These are phyloP conservation scores for Diaporthe australafricana DNA, from an alignment of 2,329 filamentous ascomycete species.

Conservation along the genomic window DNA sequence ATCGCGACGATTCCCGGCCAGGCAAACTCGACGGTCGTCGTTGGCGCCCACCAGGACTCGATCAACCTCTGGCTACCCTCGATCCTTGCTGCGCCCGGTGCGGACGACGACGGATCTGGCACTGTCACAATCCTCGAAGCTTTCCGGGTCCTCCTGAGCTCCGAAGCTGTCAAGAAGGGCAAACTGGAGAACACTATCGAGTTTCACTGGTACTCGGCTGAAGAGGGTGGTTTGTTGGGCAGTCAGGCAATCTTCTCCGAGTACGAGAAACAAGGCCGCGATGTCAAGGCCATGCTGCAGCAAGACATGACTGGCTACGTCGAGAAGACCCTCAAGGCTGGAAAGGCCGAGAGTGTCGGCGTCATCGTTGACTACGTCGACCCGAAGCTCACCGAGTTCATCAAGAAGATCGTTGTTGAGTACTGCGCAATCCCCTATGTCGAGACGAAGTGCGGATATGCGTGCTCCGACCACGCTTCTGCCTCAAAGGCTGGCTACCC, in stretches of 20 bases:
- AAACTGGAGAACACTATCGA: constrained; percentile 79
- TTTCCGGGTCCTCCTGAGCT: constrained; percentile 76
- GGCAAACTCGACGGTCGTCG: constrained; percentile 74
- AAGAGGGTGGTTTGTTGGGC: constrained; percentile 81
- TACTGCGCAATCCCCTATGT: constrained; percentile 69
- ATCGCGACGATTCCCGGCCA: constrained; percentile 85
- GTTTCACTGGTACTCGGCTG: constrained; percentile 68
- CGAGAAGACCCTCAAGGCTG: constrained; percentile 39
- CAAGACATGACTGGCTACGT: constrained; percentile 58
- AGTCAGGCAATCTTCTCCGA: constrained; percentile 65
- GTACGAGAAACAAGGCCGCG: constrained; percentile 47
- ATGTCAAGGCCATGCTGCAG: constrained; percentile 56
- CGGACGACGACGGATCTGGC: constrained; percentile 81
- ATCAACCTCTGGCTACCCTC: constrained; percentile 81
- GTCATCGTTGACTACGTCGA: constrained; percentile 56
- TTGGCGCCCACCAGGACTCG: constrained; percentile 84
- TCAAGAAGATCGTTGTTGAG: constrained; percentile 50
- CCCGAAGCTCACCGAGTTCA: constrained; percentile 49
- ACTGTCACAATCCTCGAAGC: constrained; percentile 86
- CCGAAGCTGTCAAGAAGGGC: constrained; percentile 70
- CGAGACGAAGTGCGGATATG: constrained; percentile 90
- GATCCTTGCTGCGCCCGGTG: constrained; percentile 78
- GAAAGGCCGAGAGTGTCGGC: constrained; percentile 47
- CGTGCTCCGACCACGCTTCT: constrained; percentile 81
- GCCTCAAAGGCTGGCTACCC: constrained; percentile 81